Base-by-base conservation (phyloP, 1,139 yeast genomes). In the Yamadazyma diospyri region DNA sequence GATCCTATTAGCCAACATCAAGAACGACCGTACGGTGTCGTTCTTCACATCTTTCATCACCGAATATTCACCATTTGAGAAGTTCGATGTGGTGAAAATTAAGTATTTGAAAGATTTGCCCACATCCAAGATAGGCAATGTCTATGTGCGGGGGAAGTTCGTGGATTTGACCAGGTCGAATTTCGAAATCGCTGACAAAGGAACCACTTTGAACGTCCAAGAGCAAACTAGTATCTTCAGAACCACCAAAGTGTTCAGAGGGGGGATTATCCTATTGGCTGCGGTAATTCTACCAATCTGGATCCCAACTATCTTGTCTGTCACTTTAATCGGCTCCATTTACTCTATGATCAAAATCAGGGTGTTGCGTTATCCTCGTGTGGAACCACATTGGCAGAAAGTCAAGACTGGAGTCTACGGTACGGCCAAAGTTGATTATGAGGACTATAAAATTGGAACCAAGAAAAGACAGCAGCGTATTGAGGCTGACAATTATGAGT, bases 1-100 rank as follows among this genome's bases (percentile, higher is more conserved):
- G 37, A 62, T 76, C 4, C 51, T 78, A 6, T 63, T 86, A 42
- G 86, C 96, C 6, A 89, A 89, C 55, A 72, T 83, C 13, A 71
- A 78, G 36, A 81, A 85, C 52, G 97, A 89, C 54, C 66, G 80
- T 32, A 61, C 77, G 0, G 81, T 75, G 23, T 64, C 78, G 4
- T 75, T 75, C 47, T 70, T 64, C 49, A 74, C 81, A 0, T 63
- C 77, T 1, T 75, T 55, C 45, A 73, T 75, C 33, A 65, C 78
- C 8, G 62, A 66, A 5, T 70, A 64, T 42, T 59, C 75, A 6
- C 77, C 78, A 0, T 75, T 74, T 44, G 70, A 64, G 14, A 56
- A 62, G 26, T 67, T 72, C 64, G 57, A 61, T 17, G 40, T 46
- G 6, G 51, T 72, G 23, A 57, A 64, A 31, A 50, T 74, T 22